Conservation (phyloP, 768 basidiomycete genomes). For the Pisolithus microcarpus region DNA sequence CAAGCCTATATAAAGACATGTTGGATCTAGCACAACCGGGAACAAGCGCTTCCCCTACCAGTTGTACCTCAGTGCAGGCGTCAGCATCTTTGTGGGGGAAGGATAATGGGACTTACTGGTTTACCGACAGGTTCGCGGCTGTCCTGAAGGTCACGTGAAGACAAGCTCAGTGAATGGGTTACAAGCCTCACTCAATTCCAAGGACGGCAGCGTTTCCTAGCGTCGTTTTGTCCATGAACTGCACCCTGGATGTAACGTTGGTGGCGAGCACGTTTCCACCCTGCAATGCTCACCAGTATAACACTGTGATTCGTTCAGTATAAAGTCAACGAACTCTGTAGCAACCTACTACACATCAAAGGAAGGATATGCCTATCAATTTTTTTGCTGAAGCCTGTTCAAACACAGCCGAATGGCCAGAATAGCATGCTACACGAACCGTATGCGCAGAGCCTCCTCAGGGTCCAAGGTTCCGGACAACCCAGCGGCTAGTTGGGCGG, state of each 20-base stretch:
- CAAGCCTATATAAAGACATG: constrained; percentile 46
- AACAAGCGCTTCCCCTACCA: constrained; percentile 34
- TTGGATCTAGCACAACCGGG: neutral
- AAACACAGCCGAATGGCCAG: neutral
- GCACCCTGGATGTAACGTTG: constrained; percentile 43
- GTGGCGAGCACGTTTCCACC: neutral
- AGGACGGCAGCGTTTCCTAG: constrained; percentile 61
- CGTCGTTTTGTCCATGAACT: constrained; percentile 74
- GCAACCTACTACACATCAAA: constrained; percentile 59
- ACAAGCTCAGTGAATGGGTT: neutral
- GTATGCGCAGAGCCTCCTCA: constrained; percentile 42
- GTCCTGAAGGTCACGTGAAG: constrained; percentile 31
- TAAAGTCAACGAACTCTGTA: neutral
- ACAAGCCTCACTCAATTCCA: constrained; percentile 49
- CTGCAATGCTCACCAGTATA: constrained; percentile 42
- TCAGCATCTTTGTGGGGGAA: neutral
- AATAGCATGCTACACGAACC: constrained; percentile 27
- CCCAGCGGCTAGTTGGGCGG: constrained; percentile 48
- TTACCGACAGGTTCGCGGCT: constrained; percentile 54
- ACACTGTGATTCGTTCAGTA: constrained; percentile 26
- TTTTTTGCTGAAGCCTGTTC: constrained; percentile 36
- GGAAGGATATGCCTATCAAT: constrained; percentile 64
- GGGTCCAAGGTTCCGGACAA: constrained; percentile 38
- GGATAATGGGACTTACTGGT: constrained; percentile 39
- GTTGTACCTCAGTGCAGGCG: constrained; percentile 45